phyloP scores from a whole-genome alignment of 495 filamentous ascomycete genomes.

The Clohesyomyces aquaticus region DNA sequence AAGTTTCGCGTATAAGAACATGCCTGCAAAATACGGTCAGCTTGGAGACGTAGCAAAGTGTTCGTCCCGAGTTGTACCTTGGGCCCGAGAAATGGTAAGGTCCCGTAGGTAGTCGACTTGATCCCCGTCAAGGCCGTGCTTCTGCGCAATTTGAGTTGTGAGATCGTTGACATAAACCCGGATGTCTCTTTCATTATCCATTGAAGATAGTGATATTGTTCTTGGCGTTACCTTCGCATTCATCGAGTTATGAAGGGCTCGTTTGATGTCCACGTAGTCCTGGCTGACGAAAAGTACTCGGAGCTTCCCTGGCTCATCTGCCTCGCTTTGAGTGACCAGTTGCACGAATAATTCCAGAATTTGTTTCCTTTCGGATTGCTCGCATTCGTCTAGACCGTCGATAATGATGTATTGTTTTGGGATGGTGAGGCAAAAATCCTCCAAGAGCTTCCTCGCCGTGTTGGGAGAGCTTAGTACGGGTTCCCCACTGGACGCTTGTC shows the following conservation, averaged over 20 bases:
- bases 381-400: constrained; percentile 38
- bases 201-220: not conserved
- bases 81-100: constrained; percentile 28
- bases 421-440: constrained; percentile 22
- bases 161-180: constrained; percentile 7
- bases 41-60: not conserved
- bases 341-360: constrained; percentile 11
- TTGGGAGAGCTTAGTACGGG: constrained; percentile 7
- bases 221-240: not conserved
- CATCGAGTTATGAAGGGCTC: constrained; percentile 1
- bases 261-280: constrained; percentile 44
- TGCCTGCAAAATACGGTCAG: constrained; percentile 44
- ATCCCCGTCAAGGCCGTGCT: constrained; percentile 8
- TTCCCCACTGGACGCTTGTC: constrained; percentile 32
- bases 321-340: constrained; percentile 39
- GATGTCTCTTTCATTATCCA: constrained; percentile 22
- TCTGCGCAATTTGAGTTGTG: not conserved
- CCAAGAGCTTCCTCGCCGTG: constrained; percentile 25
- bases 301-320: constrained; percentile 38
- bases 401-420: constrained; percentile 28
- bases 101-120: constrained; percentile 14
- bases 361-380: constrained; percentile 17
- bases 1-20: constrained; percentile 57
- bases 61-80: constrained; percentile 13
- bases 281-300: constrained; percentile 43